Evolutionary conservation across 495 filamentous ascomycete species (phyloP).

Genomic region (Podospora fimiseda): DNA sequence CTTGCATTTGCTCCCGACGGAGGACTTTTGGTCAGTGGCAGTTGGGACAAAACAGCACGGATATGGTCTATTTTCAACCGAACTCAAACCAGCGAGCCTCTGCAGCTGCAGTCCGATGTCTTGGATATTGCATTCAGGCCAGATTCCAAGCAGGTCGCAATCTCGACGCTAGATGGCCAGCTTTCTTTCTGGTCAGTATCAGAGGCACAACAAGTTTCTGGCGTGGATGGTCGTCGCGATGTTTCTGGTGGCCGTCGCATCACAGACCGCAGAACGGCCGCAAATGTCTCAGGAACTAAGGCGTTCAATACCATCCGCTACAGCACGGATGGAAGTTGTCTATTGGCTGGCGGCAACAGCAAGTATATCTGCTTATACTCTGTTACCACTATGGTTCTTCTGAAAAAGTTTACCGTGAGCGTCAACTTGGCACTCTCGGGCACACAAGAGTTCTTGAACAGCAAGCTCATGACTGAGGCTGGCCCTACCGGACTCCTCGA

Average conservation of each 20-base stretch:
- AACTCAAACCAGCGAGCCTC: slow-evolving; percentile 88
- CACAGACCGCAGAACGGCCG: slow-evolving; percentile 80
- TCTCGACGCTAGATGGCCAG: slow-evolving; percentile 89
- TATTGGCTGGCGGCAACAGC: slow-evolving; percentile 87
- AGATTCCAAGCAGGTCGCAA: slow-evolving; percentile 83
- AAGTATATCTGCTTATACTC: slow-evolving; percentile 98
- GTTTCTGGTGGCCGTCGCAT: slow-evolving; percentile 86
- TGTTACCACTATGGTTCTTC: slow-evolving; percentile 75
- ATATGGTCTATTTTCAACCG: slow-evolving; percentile 93
- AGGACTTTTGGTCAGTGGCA: slow-evolving; percentile 74
- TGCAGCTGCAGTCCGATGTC: slow-evolving; percentile 85
- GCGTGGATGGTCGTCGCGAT: slow-evolving; percentile 82
- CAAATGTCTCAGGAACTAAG: slow-evolving; percentile 83
- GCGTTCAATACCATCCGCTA: slow-evolving; percentile 82
- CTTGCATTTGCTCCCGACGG: slow-evolving; percentile 85
- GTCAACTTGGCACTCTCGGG: slow-evolving; percentile 90
- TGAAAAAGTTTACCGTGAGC: slow-evolving; percentile 91
- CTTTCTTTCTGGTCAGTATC: slow-evolving; percentile 90
- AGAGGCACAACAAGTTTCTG: slow-evolving; percentile 74
- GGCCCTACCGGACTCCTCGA: slow-evolving; percentile 79
- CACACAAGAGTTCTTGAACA: slow-evolving; percentile 94
- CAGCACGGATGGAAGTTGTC: slow-evolving; percentile 82
- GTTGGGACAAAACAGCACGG: slow-evolving; percentile 91
- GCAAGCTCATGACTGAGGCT: slow-evolving; percentile 81
- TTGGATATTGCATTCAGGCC: slow-evolving; percentile 81